Evolutionary conservation across 345 rosid species (phyloP).

Genomic region (Pseudoturritis turrita): DNA sequence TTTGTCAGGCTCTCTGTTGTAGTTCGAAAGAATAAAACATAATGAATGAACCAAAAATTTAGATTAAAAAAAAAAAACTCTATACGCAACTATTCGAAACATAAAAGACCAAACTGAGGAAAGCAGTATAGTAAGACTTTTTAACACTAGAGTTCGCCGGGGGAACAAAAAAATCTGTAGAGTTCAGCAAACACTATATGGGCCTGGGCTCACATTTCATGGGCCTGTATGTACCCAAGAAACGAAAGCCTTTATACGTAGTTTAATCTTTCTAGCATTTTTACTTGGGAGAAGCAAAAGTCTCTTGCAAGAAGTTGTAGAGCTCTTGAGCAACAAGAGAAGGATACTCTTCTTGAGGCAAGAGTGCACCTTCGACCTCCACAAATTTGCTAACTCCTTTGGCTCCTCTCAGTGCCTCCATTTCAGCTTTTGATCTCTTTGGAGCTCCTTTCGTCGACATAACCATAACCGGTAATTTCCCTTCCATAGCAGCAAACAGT

Average conservation of each 20-base stretch:
- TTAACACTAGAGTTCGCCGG: too few species aligned
- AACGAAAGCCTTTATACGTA: background rate
- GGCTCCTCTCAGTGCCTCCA: constrained; percentile 71
- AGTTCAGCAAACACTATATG: background rate
- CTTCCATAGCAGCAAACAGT: constrained; percentile 62
- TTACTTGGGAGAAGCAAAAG: constrained; percentile 28
- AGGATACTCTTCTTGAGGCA: constrained; percentile 94
- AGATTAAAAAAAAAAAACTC: too few species aligned
- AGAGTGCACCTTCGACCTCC: constrained; percentile 76
- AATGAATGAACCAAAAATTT: too few species aligned
- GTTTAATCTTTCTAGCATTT: background rate
- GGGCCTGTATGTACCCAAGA: background rate
- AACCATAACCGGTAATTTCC: constrained; percentile 54
- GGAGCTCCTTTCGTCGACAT: constrained; percentile 68
- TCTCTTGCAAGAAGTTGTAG: constrained; percentile 55
- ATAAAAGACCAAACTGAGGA: too few species aligned
- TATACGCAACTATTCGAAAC: too few species aligned
- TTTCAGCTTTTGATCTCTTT: constrained; percentile 87
- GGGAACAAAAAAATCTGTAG: too few species aligned
- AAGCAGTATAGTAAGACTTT: too few species aligned
- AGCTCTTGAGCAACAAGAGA: constrained; percentile 59
- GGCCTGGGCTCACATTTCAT: background rate
- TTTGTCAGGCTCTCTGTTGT: too few species aligned
- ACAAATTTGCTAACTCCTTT: constrained; percentile 71
- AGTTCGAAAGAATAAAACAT: too few species aligned